These are phyloP conservation scores for Casuarina glauca DNA, from an alignment of 306 rosid genomes.

Conservation along the genomic window DNA sequence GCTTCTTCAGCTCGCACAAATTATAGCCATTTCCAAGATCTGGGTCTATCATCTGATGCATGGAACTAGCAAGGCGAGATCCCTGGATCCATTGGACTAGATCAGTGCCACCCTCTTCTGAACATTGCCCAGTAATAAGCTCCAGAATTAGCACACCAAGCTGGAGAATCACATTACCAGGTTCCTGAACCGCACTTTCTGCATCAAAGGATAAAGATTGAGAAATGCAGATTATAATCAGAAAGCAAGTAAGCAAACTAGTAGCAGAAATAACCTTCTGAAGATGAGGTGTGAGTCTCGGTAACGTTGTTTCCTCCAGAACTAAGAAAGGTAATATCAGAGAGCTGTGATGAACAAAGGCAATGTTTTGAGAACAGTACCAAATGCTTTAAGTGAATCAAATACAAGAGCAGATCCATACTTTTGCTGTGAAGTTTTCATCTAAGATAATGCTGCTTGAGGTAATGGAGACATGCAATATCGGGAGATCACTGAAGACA, in stretches of 20 bases:
- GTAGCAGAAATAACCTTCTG: conserved; percentile 50
- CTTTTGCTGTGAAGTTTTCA: conserved; percentile 80
- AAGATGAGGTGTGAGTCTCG: conserved; percentile 37
- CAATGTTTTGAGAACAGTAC: conserved; percentile 6
- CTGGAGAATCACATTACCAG: conserved; percentile 65
- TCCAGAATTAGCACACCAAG: conserved; percentile 85
- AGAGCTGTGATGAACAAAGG: conserved; percentile 53
- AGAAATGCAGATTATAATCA: conserved; percentile 4
- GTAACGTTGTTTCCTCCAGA: conserved; percentile 38
- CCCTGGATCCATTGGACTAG: conserved; percentile 82
- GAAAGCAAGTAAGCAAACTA: background rate
- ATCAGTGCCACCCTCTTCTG: conserved; percentile 67
- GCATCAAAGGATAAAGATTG: conserved; percentile 28
- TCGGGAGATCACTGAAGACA: conserved; percentile 79
- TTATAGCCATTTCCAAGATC: conserved; percentile 75
- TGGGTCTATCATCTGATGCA: conserved; percentile 90
- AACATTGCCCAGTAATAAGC: conserved; percentile 84
- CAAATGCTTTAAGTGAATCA: conserved; percentile 7
- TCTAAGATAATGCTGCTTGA: conserved; percentile 84
- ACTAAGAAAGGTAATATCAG: conserved; percentile 60
- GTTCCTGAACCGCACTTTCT: conserved; percentile 57
- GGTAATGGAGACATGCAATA: conserved; percentile 71
- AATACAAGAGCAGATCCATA: conserved; percentile 33
- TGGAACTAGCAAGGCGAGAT: conserved; percentile 60
- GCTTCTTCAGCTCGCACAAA: conserved; percentile 66